These are phyloP conservation scores for Fusarium sp. DNA, from an alignment of 2,329 filamentous ascomycete species.

Conservation along the genomic window DNA sequence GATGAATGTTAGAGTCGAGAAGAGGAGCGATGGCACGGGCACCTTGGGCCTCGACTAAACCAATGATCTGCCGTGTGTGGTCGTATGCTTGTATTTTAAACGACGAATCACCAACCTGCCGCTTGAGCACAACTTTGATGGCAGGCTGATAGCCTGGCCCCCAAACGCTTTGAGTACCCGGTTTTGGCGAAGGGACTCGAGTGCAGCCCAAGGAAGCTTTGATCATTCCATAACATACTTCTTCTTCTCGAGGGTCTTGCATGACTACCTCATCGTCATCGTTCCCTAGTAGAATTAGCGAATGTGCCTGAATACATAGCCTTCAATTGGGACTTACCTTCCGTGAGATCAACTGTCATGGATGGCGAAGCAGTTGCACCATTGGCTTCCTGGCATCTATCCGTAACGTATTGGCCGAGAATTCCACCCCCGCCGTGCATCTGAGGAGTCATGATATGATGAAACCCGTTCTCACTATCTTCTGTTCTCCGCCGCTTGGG, in stretches of 20 bases:
- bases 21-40: constrained; percentile 77
- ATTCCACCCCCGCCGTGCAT: constrained; percentile 64
- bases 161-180: constrained; percentile 70
- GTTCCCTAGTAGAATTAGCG: constrained; percentile 44
- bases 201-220: constrained; percentile 76
- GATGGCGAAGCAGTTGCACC: constrained; percentile 48
- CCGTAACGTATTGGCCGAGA: constrained; percentile 75
- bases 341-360: constrained; percentile 71
- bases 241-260: constrained; percentile 72
- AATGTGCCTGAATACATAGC: not conserved
- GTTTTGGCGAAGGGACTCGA: constrained; percentile 76
- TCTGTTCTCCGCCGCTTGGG: constrained; percentile 75
- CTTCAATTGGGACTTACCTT: constrained; percentile 54
- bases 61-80: constrained; percentile 77
- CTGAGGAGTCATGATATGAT: constrained; percentile 52
- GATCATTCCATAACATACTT: constrained; percentile 86
- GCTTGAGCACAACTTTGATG: constrained; percentile 78
- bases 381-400: constrained; percentile 64
- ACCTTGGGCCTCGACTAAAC: constrained; percentile 76
- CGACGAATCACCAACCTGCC: constrained; percentile 67
- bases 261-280: constrained; percentile 71
- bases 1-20: constrained; percentile 74
- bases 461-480: constrained; percentile 57
- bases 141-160: constrained; percentile 74
- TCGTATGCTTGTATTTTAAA: constrained; percentile 80